Evolutionary conservation across 441 rosid species (phyloP).

Genomic region (Euphorbia celastroides): DNA sequence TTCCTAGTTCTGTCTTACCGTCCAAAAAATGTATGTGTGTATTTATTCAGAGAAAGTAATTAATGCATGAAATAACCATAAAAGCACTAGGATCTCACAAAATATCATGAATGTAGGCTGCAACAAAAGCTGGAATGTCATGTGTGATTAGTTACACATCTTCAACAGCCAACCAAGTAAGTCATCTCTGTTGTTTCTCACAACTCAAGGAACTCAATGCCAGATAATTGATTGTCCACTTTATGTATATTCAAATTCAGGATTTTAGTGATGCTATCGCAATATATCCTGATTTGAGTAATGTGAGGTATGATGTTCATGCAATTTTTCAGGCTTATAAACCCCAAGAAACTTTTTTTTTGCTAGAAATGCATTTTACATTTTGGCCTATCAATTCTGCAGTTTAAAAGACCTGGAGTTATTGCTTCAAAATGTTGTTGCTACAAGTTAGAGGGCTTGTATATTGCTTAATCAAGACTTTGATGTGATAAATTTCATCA

Average conservation of each 20-base stretch:
- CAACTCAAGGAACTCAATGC: neutral
- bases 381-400: constrained; percentile 17
- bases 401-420: constrained; percentile 71
- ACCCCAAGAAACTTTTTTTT: neutral
- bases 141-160: constrained; percentile 72
- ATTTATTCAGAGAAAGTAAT: neutral
- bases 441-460: constrained; percentile 30
- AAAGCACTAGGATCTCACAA: constrained; percentile 4
- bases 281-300: constrained; percentile 67
- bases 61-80: neutral
- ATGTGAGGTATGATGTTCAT: constrained; percentile 43
- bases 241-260: constrained; percentile 29
- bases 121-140: constrained; percentile 80
- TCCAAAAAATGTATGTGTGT: neutral
- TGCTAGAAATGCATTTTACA: neutral
- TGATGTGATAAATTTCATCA: neutral
- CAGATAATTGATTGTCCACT: constrained; percentile 3
- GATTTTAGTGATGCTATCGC: constrained; percentile 81
- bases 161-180: constrained; percentile 88
- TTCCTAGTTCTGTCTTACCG: constrained; percentile 2
- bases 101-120: constrained; percentile 55
- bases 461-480: neutral
- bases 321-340: neutral
- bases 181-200: constrained; percentile 1
- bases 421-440: constrained; percentile 47